A percentile compares a stretch with the other conserved stretches of the same genome.
phyloP scores from a whole-genome alignment of 257 asterid species.

The Solanum appendiculatum region DNA sequence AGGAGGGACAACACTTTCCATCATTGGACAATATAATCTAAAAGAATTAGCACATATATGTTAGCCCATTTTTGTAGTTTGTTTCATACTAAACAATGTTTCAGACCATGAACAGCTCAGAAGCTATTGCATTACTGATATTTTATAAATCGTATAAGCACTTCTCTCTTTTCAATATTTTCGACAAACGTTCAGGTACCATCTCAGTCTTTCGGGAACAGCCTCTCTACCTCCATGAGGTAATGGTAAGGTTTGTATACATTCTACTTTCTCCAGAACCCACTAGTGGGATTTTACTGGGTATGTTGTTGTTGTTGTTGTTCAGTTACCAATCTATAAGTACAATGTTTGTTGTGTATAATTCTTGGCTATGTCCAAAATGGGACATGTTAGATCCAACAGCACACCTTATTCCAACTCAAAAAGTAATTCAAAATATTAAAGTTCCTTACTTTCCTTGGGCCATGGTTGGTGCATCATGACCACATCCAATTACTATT shows the following conservation, averaged over 20 bases:
- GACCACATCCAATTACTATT: neutral
- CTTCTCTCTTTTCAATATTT: conserved; percentile 8
- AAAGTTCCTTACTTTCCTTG: neutral
- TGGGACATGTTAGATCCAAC: neutral
- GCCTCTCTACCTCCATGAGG: neutral
- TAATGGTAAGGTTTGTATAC: neutral
- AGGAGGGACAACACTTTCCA: neutral
- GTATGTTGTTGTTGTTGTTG: neutral
- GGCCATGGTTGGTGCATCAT: neutral
- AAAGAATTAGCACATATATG: neutral
- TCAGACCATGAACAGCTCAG: neutral
- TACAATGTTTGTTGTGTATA: conserved; percentile 13
- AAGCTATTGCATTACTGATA: neutral
- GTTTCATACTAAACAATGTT: neutral
- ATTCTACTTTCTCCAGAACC: neutral
- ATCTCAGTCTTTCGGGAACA: neutral
- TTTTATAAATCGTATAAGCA: neutral
- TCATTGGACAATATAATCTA: neutral
- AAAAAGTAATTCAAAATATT: neutral
- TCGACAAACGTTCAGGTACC: conserved; percentile 28
- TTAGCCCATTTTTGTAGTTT: neutral
- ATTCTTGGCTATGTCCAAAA: neutral
- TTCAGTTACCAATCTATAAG: conserved; percentile 62
- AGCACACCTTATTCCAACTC: neutral
- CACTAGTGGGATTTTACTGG: neutral